phyloP scores from a whole-genome alignment of 2,329 filamentous ascomycete species.

The Exophiala aquamarina region DNA sequence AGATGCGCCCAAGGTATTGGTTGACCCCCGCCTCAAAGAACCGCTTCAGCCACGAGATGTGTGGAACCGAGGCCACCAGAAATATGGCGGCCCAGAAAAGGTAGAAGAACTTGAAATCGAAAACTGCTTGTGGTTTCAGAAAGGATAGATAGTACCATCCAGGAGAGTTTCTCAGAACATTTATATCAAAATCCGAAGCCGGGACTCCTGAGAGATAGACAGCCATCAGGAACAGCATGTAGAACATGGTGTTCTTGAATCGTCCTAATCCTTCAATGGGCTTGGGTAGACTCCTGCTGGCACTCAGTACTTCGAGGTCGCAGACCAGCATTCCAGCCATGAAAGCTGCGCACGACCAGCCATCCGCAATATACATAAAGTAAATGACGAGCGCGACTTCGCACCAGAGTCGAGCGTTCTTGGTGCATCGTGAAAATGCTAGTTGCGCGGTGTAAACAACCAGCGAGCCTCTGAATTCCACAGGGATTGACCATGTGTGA shows the following conservation, averaged over 20 bases:
- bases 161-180: slow-evolving; percentile 19
- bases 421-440: slow-evolving; percentile 57
- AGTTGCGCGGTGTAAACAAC: slow-evolving; percentile 59
- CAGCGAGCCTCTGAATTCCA: slow-evolving; percentile 65
- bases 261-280: slow-evolving; percentile 49
- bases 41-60: slow-evolving; percentile 57
- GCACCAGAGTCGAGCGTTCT: slow-evolving; percentile 56
- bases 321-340: slow-evolving; percentile 61
- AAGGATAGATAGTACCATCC: slow-evolving; percentile 29
- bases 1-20: slow-evolving; percentile 49
- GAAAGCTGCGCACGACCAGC: slow-evolving; percentile 63
- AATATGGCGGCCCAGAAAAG: slow-evolving; percentile 62
- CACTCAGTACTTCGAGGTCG: slow-evolving; percentile 60
- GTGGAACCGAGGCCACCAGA: slow-evolving; percentile 56
- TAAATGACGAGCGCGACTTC: slow-evolving; percentile 58
- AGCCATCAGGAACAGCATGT: slow-evolving; percentile 52
- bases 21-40: slow-evolving; percentile 44
- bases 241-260: slow-evolving; percentile 53
- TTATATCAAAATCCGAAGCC: slow-evolving; percentile 46
- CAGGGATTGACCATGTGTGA: slow-evolving; percentile 64
- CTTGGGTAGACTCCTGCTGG: slow-evolving; percentile 50
- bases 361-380: slow-evolving; percentile 68
- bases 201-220: slow-evolving; percentile 64
- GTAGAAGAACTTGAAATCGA: slow-evolving; percentile 68
- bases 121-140: slow-evolving; percentile 63